These are phyloP conservation scores for Pseudogymnoascus pannorum DNA, from an alignment of 2,329 filamentous ascomycete species.

Conservation along the genomic window DNA sequence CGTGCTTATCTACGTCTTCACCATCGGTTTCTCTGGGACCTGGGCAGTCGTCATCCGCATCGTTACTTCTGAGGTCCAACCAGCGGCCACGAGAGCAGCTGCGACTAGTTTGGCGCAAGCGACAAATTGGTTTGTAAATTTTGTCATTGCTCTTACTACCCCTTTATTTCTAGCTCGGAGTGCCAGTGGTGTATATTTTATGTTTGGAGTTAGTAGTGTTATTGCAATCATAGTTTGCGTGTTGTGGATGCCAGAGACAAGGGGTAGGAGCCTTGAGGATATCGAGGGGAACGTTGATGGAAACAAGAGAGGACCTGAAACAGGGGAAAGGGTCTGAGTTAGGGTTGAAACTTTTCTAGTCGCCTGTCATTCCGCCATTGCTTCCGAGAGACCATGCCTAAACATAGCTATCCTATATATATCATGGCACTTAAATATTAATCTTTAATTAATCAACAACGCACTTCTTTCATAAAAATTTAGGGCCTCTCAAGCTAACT, in stretches of 20 bases:
- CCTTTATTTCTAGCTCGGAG: conserved; percentile 25
- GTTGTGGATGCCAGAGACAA: conserved; percentile 23
- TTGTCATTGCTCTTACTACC: conserved; percentile 29
- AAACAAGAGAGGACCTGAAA: neutral
- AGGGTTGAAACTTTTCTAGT: no score
- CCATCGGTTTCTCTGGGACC: conserved; percentile 38
- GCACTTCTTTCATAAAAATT: neutral
- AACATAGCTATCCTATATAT: no score
- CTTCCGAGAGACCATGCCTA: no score
- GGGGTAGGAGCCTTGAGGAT: conserved; percentile 20
- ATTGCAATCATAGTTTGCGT: conserved; percentile 20
- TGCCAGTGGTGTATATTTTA: conserved; percentile 23
- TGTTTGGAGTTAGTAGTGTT: conserved; percentile 24
- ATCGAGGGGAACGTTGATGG: conserved; percentile 13
- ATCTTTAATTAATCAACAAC: no score
- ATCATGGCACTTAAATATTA: no score
- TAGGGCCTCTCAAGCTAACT: neutral
- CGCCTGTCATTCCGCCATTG: no score
- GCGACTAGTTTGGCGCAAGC: conserved; percentile 45
- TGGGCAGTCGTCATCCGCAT: conserved; percentile 51
- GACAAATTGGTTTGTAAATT: conserved; percentile 34
- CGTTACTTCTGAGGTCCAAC: conserved; percentile 52
- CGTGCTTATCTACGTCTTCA: conserved; percentile 42
- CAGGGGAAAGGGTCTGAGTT: no score
- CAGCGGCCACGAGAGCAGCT: conserved; percentile 44